Base-by-base conservation (phyloP, 441 rosid species). In the Euphorbia schlechtendalii region DNA sequence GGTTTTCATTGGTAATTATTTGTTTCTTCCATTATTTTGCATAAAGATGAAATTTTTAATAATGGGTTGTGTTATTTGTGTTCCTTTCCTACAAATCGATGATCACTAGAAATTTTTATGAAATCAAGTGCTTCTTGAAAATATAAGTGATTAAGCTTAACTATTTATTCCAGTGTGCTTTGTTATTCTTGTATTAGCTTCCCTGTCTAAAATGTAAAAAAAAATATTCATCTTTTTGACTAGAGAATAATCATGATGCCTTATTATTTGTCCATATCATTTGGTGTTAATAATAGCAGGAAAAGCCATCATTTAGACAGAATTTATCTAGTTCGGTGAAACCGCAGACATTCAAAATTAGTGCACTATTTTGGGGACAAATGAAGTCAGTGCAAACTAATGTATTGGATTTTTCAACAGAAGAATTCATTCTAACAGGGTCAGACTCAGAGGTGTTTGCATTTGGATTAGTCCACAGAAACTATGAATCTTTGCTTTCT, bases 281-380 rank as follows among this genome's bases (percentile, higher is more conserved):
- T 17, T 59, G 36, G 2, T 71, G 67, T 1, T 69, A 40, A 43
- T 59, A 59, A 45, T 28, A 68, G 71, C 30, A 85, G 96, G 83
- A 74, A 59, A 84, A 76, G 61, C 43, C 74, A 5, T 66, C 28
- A 67, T 54, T 68, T 10, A 59, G 62, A 65, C 81, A 56, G 28
- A 51, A 69, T 28, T 12, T 63, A 3, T 57, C 49, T 69, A 80
- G 69, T 61, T 65, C 78, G 17, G 53, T 32, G 3, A 3, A 32
- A 6, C 34, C 65, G 61, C 68, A 70, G 62, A 28, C 66, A n/a
- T 65, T 63, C 25, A 78, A 64, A 65, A 74, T 85, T 32, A 76
- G 71, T 41, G 96, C 98, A 1, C 41, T 88, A 60, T 89, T 92
- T 65, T 90, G 98, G 96, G 81, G 80, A 51, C 73, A 94, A 5